Conservation (phyloP, 2,329 filamentous ascomycete genomes). For the Colletotrichum tanaceti region DNA sequence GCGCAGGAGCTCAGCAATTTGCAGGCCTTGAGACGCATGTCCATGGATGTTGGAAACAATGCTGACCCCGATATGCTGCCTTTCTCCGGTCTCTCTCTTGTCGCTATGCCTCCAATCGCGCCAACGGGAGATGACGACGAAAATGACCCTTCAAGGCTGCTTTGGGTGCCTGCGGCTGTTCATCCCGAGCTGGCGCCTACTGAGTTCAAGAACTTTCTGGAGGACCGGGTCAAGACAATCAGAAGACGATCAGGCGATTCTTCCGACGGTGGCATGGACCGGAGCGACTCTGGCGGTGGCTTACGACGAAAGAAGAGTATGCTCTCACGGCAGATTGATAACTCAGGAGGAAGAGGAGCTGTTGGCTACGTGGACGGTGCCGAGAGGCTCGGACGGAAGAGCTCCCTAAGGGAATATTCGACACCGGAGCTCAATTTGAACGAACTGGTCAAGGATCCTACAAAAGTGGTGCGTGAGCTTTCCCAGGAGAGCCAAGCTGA, state of each 20-base stretch:
- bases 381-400: conserved; percentile 79
- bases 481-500: conserved; percentile 65
- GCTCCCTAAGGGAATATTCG: conserved; percentile 68
- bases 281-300: conserved; percentile 66
- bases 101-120: conserved; percentile 78
- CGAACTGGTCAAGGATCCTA: conserved; percentile 83
- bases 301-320: conserved; percentile 92
- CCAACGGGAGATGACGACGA: conserved; percentile 82
- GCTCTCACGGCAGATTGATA: conserved; percentile 91
- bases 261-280: conserved; percentile 62
- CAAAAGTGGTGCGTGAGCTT: conserved; percentile 76
- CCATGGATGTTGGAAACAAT: conserved; percentile 87
- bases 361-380: conserved; percentile 85
- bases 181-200: conserved; percentile 95
- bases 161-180: conserved; percentile 95
- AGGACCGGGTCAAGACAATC: conserved; percentile 91
- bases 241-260: conserved; percentile 83
- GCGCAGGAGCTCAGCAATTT: conserved; percentile 93
- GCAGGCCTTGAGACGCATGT: conserved; percentile 90
- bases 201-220: conserved; percentile 96
- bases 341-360: conserved; percentile 66
- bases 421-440: conserved; percentile 77
- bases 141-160: conserved; percentile 85
- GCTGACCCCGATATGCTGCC: conserved; percentile 81
- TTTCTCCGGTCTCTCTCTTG: conserved; percentile 71